Evolutionary conservation across 768 basidiomycete genomes (phyloP), one percentile per base, ranked within the genome.

Genomic region (Mycena sanguinolenta): DNA sequence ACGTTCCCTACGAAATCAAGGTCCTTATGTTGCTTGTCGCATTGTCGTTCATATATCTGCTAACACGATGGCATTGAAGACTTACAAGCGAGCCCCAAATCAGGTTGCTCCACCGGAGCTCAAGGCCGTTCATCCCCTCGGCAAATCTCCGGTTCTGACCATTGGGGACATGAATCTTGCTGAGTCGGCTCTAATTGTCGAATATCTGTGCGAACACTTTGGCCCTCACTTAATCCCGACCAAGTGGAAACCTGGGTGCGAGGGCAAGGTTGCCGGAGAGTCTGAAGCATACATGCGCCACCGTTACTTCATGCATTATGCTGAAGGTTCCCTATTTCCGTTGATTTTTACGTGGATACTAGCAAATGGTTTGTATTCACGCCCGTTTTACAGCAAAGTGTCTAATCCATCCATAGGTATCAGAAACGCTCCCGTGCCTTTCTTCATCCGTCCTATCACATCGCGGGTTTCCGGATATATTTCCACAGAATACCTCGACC

Each of bases 151-250:
- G 9, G 49, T 50, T 25, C 23, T 27, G 27, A 81, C 81, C 1
- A 77, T 84, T 69, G 83, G 82, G 12, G 79, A 82, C 53, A 79
- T 30, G 79, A 39, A 75, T 3, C 63, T 84, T 12, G 82, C 83
- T 10, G 83, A 84, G 74, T 83, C 82, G 49, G 81, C 78, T 10
- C 74, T 81, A 21, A 79, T 84, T 57, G 73, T 78, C 65, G 77
- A 73, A 52, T 70, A 73, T 36, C 36, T 73, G 30, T 23, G 52
- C 42, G 68, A 73, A 27, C 72, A 73, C 50, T 73, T 73, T 13
- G 65, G 61, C 5, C n/a, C 63, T 4, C 2, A 38, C 4, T 39
- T 73, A 49, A 59, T 70, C 9, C 72, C 72, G 9, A 27, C 25
- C 32, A 65, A 65, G 19, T 70, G 69, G 69, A 59, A 46, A 42